These are phyloP conservation scores for Babesia bigemina DNA, from an alignment of 169 alveolate species.

Conservation along the genomic window DNA sequence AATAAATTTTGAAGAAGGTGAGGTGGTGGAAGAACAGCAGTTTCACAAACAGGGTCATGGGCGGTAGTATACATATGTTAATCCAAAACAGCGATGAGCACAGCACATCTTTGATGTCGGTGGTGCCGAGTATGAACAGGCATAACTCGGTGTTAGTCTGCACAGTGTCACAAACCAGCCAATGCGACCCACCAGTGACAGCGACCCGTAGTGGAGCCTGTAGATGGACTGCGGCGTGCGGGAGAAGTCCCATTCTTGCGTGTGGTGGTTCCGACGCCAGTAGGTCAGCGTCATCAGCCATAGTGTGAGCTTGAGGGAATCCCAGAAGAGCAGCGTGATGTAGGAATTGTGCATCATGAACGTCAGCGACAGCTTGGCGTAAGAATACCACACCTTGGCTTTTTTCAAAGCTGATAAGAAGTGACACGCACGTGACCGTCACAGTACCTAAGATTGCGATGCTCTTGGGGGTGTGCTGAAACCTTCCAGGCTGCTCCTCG, in stretches of 20 bases:
- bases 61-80: conserved; percentile 48
- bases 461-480: background rate
- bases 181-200: conserved; percentile 44
- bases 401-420: conserved; percentile 9
- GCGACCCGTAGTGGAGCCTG: conserved; percentile 45
- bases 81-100: conserved; percentile 54
- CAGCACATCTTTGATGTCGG: conserved; percentile 52
- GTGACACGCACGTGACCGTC: background rate
- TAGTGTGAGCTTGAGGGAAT: conserved; percentile 38
- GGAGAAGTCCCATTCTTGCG: conserved; percentile 40
- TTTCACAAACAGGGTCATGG: conserved; percentile 30
- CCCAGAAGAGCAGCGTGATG: conserved; percentile 58
- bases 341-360: conserved; percentile 66
- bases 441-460: background rate
- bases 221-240: conserved; percentile 40
- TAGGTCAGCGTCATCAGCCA: conserved; percentile 62
- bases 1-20: conserved; percentile 42
- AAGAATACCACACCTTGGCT: conserved; percentile 37
- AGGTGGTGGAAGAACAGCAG: conserved; percentile 31
- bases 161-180: background rate
- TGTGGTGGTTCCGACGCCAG: conserved; percentile 41
- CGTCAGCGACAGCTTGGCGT: conserved; percentile 57
- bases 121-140: conserved; percentile 52
- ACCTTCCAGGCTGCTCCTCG: background rate
- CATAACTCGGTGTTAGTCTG: conserved; percentile 63